Evolutionary conservation across 345 rosid species (phyloP).

Genomic region (Hibiscus mutabilis): DNA sequence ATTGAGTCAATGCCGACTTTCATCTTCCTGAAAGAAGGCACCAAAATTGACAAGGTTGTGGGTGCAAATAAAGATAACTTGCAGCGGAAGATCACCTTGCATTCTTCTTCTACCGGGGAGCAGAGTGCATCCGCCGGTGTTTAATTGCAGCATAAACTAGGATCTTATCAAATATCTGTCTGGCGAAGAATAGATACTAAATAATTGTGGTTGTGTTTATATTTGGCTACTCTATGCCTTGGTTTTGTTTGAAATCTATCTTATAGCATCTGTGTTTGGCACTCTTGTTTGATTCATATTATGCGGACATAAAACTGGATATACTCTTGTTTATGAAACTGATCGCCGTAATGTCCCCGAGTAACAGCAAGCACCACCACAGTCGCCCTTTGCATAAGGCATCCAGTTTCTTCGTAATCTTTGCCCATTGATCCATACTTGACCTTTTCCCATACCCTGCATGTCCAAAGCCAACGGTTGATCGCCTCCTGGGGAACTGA

Average conservation of each 20-base stretch:
- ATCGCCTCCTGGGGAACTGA: too few species aligned
- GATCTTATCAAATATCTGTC: background rate
- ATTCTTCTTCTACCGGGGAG: constrained; percentile 6
- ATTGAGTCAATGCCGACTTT: constrained; percentile 83
- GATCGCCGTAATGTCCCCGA: too few species aligned
- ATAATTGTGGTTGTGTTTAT: background rate
- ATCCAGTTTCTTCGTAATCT: too few species aligned
- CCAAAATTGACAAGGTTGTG: constrained; percentile 44
- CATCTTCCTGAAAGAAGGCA: constrained; percentile 52
- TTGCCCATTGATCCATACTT: too few species aligned
- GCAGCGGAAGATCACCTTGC: background rate
- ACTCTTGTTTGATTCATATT: background rate
- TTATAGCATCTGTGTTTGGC: background rate
- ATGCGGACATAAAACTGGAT: too few species aligned
- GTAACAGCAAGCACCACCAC: constrained; percentile 22
- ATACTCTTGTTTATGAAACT: too few species aligned
- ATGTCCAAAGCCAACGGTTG: too few species aligned
- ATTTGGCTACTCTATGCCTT: background rate
- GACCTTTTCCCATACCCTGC: too few species aligned
- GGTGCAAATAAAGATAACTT: constrained; percentile 52
- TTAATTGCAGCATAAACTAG: background rate
- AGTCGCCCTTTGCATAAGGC: too few species aligned
- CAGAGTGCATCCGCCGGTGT: background rate
- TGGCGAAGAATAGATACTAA: background rate
- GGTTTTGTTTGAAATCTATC: background rate